These are phyloP conservation scores for Aspergillus ibericus DNA, from an alignment of 2,329 filamentous ascomycete genomes.

Conservation along the genomic window DNA sequence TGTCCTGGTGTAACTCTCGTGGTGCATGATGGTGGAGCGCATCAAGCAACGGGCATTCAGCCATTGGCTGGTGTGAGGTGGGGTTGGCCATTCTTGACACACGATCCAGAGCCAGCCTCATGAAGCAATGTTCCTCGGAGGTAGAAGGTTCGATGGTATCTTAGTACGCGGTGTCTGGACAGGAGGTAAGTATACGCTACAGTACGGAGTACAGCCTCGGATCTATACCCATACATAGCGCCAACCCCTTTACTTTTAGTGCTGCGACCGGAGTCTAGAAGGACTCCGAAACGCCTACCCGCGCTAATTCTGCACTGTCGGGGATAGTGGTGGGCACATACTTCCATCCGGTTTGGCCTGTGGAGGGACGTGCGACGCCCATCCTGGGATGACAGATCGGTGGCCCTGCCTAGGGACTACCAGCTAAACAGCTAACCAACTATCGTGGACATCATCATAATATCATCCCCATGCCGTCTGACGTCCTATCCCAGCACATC, in stretches of 20 bases:
- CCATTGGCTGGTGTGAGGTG: background rate
- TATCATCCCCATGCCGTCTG: background rate
- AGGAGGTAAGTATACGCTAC: background rate
- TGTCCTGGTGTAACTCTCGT: background rate
- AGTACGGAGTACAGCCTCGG: background rate
- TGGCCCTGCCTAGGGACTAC: background rate
- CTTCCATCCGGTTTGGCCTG: background rate
- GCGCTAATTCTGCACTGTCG: background rate
- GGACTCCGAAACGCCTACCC: background rate
- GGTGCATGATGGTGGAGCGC: background rate
- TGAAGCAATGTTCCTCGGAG: background rate
- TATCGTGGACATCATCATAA: background rate
- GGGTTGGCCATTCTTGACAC: background rate
- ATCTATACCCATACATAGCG: background rate
- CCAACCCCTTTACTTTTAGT: background rate
- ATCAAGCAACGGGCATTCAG: background rate
- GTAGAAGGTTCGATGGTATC: background rate
- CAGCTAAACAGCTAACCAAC: background rate
- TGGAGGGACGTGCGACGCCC: background rate
- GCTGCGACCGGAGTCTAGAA: background rate
- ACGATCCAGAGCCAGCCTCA: conserved; percentile 1
- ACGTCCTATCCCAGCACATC: too few relatives aligned
- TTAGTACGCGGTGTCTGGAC: background rate
- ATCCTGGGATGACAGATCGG: background rate
- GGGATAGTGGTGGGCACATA: background rate